Base-by-base conservation (phyloP, 768 basidiomycete genomes). In the Phanerodontia chrysosporium region DNA sequence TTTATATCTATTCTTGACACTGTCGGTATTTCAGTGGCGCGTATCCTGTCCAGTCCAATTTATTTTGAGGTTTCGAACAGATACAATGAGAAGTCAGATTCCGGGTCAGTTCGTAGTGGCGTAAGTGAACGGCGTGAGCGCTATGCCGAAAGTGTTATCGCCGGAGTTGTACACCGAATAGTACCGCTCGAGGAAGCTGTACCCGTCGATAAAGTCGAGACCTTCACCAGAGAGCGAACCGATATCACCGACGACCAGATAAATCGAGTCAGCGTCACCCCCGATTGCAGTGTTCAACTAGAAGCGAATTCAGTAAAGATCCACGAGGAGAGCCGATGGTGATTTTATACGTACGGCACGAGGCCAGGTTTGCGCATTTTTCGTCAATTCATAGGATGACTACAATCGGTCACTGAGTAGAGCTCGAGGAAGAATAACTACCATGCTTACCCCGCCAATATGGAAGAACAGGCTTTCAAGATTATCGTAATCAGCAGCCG, bases 341-440 rank as follows among this genome's bases (percentile, higher is more conserved):
- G 36, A 18, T 1, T 6, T 53, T 62, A 12, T n/a, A n/a, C n/a
- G n/a, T 58, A 69, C 68, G 8, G 68, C 51, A 18, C 58, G 51
- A 45, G 57, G 86, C 83, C 85, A 89, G 59, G 83, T 81, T 74
- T 90, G 87, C 1, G 83, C 86, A 63, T 87, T 83, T 13, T 81
- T 68, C 3, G 81, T 83, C 59, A 89, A 67, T 67, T 82, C 80
- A 61, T 78, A 84, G 2, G 6, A 3, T 25, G 51, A 29, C 10
- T 44, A 14, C 24, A 10, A 35, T 22, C 49, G 25, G 51, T 22
- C 35, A 29, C 7, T 8, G 30, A n/a, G n/a, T n/a, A n/a, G n/a
- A n/a, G n/a, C n/a, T n/a, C n/a, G n/a, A n/a, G n/a, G n/a, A n/a
- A n/a, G n/a, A n/a, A n/a, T n/a, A n/a, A n/a, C n/a, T n/a, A n/a